phyloP scores from a whole-genome alignment of 2,329 filamentous ascomycete genomes.

The Colletotrichum sp. region DNA sequence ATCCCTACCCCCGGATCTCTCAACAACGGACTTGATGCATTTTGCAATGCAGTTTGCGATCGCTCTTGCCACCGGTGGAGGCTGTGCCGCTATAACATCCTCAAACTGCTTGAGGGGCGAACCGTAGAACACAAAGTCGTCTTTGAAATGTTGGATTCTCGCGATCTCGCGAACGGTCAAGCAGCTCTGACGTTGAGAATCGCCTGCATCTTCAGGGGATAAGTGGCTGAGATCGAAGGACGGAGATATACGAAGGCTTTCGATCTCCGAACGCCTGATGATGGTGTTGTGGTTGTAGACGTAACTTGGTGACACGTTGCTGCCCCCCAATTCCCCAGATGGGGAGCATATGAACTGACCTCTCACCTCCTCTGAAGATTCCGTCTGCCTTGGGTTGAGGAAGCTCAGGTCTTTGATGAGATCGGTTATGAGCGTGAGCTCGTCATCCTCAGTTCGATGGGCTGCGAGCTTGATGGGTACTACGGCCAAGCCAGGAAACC shows the following conservation, averaged over 20 bases:
- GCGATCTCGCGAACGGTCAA: neutral
- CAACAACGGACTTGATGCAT: neutral
- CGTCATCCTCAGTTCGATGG: neutral
- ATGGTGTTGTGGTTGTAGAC: neutral
- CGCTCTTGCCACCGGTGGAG: too few relatives aligned
- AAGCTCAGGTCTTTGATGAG: neutral
- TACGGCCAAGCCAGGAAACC: neutral
- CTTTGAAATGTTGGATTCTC: neutral
- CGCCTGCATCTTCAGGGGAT: neutral
- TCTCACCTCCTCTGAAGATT: neutral
- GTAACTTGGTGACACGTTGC: neutral
- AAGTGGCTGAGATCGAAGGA: neutral
- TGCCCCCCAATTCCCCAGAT: neutral
- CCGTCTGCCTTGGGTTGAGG: neutral
- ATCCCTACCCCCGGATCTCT: neutral
- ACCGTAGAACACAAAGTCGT: neutral
- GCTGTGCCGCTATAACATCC: neutral
- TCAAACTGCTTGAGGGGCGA: neutral
- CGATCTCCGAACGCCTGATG: neutral
- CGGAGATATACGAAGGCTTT: neutral
- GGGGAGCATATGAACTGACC: neutral
- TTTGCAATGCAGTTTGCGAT: neutral
- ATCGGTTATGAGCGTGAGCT: neutral
- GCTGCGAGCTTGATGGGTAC: neutral
- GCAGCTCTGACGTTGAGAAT: neutral